Evolutionary conservation across 805 yeast species (phyloP).

Genomic region (Starmerella sp.): DNA sequence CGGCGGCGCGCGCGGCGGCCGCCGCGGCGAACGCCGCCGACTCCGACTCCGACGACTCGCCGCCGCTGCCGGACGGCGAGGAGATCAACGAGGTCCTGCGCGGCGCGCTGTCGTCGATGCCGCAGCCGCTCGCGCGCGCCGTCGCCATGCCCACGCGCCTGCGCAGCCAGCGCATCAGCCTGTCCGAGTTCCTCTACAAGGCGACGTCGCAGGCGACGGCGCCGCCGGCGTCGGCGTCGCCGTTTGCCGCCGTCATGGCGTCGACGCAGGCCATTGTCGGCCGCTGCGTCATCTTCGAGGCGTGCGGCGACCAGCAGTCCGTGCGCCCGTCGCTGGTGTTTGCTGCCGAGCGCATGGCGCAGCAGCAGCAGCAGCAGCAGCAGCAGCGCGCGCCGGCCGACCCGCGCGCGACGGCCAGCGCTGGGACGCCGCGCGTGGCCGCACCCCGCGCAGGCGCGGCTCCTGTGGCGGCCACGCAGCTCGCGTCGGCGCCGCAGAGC

Average conservation of each 20-base stretch:
- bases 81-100: slow-evolving; percentile 80
- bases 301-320: slow-evolving; percentile 22
- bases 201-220: slow-evolving; percentile 45
- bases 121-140: slow-evolving; percentile 57
- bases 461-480: background rate
- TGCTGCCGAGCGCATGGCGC: slow-evolving; percentile 7
- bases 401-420: background rate
- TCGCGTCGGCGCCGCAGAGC: too few species aligned
- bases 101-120: slow-evolving; percentile 68
- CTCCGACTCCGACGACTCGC: slow-evolving; percentile 23
- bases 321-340: slow-evolving; percentile 26
- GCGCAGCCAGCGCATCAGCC: slow-evolving; percentile 59
- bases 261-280: slow-evolving; percentile 29
- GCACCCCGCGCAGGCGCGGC: background rate
- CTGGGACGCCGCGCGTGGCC: background rate
- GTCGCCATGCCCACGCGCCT: slow-evolving; percentile 58
- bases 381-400: background rate
- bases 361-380: too few species aligned
- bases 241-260: slow-evolving; percentile 24
- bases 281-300: slow-evolving; percentile 28
- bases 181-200: slow-evolving; percentile 83
- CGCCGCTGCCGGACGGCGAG: slow-evolving; percentile 66
- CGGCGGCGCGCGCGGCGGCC: background rate
- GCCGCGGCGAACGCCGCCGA: slow-evolving; percentile 22
- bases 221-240: slow-evolving; percentile 32